Base-by-base conservation (phyloP, 2,329 filamentous ascomycete genomes). In the Pseudogymnoascus sp. region DNA sequence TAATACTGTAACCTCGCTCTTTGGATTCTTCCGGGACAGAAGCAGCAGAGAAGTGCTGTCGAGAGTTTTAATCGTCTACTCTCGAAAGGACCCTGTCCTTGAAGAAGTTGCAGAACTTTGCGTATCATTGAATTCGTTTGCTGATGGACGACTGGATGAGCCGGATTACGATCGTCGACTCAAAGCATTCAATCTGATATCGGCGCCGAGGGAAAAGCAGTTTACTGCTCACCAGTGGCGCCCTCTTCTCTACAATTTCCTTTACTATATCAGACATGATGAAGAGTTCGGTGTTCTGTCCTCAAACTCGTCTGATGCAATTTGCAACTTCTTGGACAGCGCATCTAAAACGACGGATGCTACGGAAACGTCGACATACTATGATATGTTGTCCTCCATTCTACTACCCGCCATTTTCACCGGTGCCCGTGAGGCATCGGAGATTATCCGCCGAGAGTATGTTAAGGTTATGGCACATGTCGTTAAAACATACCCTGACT, bases 21-120 rank as follows among this genome's bases (percentile, higher is more conserved):
- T 96, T 70, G 89, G 90, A 59, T 96, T 92, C 70, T 92, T 97
- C 76, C 89, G 85, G 66, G 92, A 97, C 71, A 81, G 85, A 41
- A 76, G 82, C 41, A 95, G 90, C 68, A 82, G 94, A 59, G 79
- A 85, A 63, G 79, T 89, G 0, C 75, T 97, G 26, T 88, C 88
- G 13, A 79, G 84, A 45, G 86, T 95, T 3, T 74, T 97, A 6
- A 73, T 79, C 12, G 85, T 86, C 15, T 84, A 96, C 62, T 84
- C 89, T 1, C 74, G 79, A 6, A 82, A 82, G 48, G 83, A 90
- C 61, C 66, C 79, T 3, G 77, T 80, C 0, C 75, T 92, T 0
- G 70, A 75, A 21, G 79, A 84, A 59, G 79, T 90, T 61, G 86
- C 90, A 2, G 74, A 75, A 5, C 76, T 96, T 2, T 96, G 90